phyloP scores from a whole-genome alignment of 257 asterid species.

The Apocynum venetum region DNA sequence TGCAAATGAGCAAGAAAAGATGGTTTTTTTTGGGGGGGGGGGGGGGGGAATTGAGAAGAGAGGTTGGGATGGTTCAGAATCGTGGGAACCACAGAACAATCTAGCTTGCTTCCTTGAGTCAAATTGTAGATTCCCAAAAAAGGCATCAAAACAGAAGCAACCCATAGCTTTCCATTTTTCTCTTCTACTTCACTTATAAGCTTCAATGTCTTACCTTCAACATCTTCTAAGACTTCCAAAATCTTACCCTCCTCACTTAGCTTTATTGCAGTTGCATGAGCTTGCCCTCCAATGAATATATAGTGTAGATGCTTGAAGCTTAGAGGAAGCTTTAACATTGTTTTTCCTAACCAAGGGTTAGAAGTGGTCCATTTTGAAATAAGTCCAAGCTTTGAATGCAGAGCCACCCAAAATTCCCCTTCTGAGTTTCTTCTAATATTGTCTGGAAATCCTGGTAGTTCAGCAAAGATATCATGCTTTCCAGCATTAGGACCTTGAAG shows the following conservation, averaged over 20 bases:
- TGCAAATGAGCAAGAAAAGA: background rate
- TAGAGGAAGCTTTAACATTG: slow-evolving; percentile 45
- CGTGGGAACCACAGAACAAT: background rate
- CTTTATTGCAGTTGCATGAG: slow-evolving; percentile 60
- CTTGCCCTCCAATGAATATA: slow-evolving; percentile 54
- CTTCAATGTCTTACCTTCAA: slow-evolving; percentile 47
- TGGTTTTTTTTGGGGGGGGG: background rate
- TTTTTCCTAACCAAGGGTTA: slow-evolving; percentile 39
- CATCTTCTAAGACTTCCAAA: slow-evolving; percentile 57
- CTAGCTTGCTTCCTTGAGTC: slow-evolving; percentile 4
- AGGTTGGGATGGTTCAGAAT: background rate
- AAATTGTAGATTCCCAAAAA: slow-evolving; percentile 43
- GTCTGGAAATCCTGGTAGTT: slow-evolving; percentile 65
- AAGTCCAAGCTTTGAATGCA: slow-evolving; percentile 44
- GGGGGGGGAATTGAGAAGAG: background rate
- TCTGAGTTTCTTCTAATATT: slow-evolving; percentile 54
- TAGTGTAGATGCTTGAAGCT: slow-evolving; percentile 50
- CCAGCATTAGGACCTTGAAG: slow-evolving; percentile 57
- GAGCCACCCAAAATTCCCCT: slow-evolving; percentile 71
- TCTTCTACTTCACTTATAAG: slow-evolving; percentile 73
- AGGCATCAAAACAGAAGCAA: slow-evolving; percentile 63
- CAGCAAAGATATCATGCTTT: slow-evolving; percentile 35
- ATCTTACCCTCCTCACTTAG: slow-evolving; percentile 48
- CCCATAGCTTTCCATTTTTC: slow-evolving; percentile 60
- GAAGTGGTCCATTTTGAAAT: slow-evolving; percentile 30